Evolutionary conservation across 192 early-diverging fungal genomes (phyloP).

Genomic region (Coemansia sp.): DNA sequence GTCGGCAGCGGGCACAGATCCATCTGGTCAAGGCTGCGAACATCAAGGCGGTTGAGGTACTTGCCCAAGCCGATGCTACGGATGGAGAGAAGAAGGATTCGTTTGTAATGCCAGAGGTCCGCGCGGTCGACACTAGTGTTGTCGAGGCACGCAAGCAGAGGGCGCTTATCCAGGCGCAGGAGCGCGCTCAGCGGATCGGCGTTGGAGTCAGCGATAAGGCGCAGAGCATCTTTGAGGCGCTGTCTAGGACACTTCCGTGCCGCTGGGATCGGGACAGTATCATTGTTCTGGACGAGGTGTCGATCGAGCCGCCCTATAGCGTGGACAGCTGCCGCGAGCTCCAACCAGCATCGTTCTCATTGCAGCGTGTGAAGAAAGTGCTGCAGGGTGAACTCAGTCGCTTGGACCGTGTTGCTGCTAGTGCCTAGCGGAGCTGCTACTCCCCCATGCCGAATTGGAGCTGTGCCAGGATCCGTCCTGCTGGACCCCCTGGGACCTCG

Average conservation of each 20-base stretch:
- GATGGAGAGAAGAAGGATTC: neutral
- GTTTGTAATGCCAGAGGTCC: constrained; percentile 12
- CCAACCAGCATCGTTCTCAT: constrained; percentile 53
- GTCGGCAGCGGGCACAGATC: constrained; percentile 14
- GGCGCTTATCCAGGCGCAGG: constrained; percentile 29
- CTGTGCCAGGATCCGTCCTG: neutral
- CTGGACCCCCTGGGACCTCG: neutral
- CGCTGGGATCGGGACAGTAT: constrained; percentile 72
- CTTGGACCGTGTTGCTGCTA: constrained; percentile 16
- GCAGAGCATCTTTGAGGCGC: constrained; percentile 77
- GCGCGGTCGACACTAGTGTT: constrained; percentile 3
- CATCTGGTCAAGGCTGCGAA: constrained; percentile 29
- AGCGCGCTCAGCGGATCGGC: constrained; percentile 58
- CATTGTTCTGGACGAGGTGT: constrained; percentile 78
- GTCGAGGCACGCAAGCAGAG: constrained; percentile 42
- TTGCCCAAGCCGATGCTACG: neutral
- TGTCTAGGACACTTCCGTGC: constrained; percentile 80
- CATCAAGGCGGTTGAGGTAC: constrained; percentile 23
- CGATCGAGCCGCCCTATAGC: constrained; percentile 71
- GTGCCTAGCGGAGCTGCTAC: neutral
- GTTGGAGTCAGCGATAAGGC: constrained; percentile 75
- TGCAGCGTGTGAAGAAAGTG: constrained; percentile 76
- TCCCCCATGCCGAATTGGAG: neutral
- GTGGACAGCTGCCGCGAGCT: constrained; percentile 63
- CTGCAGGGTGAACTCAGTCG: constrained; percentile 49